These are phyloP conservation scores for Aspergillus biplanus DNA, from an alignment of 495 filamentous ascomycete genomes.

Conservation along the genomic window DNA sequence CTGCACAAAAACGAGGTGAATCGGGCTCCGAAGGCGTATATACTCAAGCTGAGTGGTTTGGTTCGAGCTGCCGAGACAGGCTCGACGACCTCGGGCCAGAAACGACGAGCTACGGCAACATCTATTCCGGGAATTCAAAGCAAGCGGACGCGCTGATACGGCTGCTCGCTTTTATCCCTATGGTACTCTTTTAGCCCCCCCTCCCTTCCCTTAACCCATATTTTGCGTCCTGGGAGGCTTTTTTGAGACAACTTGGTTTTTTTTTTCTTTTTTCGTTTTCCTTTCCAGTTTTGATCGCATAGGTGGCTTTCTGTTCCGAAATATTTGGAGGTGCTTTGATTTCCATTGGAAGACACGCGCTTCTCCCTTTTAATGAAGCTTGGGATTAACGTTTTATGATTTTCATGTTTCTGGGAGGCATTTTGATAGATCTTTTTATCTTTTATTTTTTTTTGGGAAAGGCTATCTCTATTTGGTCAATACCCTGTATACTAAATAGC, in stretches of 20 bases:
- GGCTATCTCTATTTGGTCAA: constrained; percentile 6
- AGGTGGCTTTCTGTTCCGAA: no score
- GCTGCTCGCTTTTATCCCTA: no score
- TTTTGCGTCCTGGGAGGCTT: no score
- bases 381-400: neutral
- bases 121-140: constrained; percentile 27
- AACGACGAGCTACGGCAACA: constrained; percentile 39
- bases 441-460: constrained; percentile 13
- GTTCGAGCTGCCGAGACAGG: constrained; percentile 37
- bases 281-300: neutral
- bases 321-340: neutral
- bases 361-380: neutral
- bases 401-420: neutral
- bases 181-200: no score
- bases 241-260: neutral
- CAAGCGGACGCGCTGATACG: constrained; percentile 41
- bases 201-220: no score
- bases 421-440: neutral
- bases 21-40: constrained; percentile 41
- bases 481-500: constrained; percentile 20
- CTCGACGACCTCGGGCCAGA: constrained; percentile 33
- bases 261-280: neutral
- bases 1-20: constrained; percentile 46
- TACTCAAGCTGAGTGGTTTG: constrained; percentile 36
- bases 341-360: neutral